Conservation (phyloP, 768 basidiomycete species). For the Postia placenta region DNA sequence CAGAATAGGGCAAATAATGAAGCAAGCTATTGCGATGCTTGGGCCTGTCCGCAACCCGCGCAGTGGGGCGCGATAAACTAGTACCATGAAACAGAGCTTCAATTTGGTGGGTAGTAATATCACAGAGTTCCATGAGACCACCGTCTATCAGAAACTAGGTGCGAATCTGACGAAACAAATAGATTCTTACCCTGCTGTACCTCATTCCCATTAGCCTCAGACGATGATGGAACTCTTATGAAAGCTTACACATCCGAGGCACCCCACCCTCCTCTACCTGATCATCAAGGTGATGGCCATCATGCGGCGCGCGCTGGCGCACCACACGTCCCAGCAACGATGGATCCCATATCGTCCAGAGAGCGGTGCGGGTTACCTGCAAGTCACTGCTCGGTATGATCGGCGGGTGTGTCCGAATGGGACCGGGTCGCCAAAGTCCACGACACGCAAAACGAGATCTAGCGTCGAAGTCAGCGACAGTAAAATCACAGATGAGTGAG, state of each 20-base stretch:
- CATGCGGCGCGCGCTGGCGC: background rate
- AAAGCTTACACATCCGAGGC: background rate
- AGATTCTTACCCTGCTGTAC: background rate
- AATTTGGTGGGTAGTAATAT: too few relatives aligned
- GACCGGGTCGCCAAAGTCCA: constrained; percentile 13
- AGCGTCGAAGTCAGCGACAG: background rate
- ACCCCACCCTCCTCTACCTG: background rate
- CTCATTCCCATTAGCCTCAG: background rate
- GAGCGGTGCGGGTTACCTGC: constrained; percentile 14
- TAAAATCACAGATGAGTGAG: background rate
- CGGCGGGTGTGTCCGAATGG: constrained; percentile 1
- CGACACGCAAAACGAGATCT: constrained; percentile 13
- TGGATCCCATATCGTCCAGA: constrained; percentile 18
- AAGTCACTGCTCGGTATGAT: constrained; percentile 9
- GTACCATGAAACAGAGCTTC: too few relatives aligned
- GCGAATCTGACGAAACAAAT: constrained; percentile 4
- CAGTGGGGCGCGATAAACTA: too few relatives aligned
- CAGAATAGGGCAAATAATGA: too few relatives aligned
- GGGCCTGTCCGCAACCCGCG: too few relatives aligned
- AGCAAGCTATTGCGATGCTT: too few relatives aligned
- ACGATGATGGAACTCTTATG: background rate
- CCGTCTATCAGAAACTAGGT: background rate
- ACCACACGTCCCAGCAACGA: constrained; percentile 5
- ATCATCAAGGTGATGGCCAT: background rate
- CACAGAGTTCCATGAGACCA: too few relatives aligned